Percentiles rank a stretch among this genome's conserved stretches.
These are phyloP conservation scores for Ulota crispa DNA, from an alignment of 225 moss, liverwort and hornwort species.

Conservation along the genomic window DNA sequence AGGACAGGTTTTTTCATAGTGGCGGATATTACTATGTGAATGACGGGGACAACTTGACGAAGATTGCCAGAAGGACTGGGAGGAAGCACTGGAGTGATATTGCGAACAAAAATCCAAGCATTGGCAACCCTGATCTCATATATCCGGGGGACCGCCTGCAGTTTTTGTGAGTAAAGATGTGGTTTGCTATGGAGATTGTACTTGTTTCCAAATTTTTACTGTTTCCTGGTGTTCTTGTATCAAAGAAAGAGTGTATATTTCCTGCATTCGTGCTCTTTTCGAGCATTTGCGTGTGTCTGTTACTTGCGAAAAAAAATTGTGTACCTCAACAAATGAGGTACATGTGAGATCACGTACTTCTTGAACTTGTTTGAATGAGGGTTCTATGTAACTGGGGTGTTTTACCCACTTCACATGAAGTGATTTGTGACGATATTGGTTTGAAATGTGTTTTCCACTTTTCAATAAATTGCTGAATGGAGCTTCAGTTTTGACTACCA, in stretches of 20 bases:
- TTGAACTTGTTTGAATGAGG: constrained; percentile 6
- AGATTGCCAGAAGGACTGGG: constrained; percentile 66
- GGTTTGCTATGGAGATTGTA: constrained; percentile 12
- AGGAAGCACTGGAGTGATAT: constrained; percentile 73
- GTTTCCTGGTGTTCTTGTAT: constrained; percentile 12
- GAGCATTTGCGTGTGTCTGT: constrained; percentile 21
- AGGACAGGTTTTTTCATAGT: no score
- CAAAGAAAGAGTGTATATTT: constrained; percentile 44
- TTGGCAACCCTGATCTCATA: constrained; percentile 76
- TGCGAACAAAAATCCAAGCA: constrained; percentile 58
- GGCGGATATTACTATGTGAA: constrained; percentile 58
- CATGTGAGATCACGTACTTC: constrained; percentile 9
- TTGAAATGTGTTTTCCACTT: background rate
- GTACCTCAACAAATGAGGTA: constrained; percentile 18
- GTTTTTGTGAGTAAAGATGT: constrained; percentile 33
- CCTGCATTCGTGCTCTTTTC: constrained; percentile 26
- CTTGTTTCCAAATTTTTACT: constrained; percentile 14
- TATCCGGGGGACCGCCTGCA: constrained; percentile 76
- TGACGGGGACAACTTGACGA: constrained; percentile 73
- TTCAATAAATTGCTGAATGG: background rate
- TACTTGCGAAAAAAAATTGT: constrained; percentile 16
- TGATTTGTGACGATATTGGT: background rate
- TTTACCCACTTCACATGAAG: background rate
- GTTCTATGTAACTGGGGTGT: background rate
- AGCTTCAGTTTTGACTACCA: background rate